Evolutionary conservation across 306 rosid genomes (phyloP), one percentile per base, ranked within the genome.

Genomic region (Hippophae tibetana): DNA sequence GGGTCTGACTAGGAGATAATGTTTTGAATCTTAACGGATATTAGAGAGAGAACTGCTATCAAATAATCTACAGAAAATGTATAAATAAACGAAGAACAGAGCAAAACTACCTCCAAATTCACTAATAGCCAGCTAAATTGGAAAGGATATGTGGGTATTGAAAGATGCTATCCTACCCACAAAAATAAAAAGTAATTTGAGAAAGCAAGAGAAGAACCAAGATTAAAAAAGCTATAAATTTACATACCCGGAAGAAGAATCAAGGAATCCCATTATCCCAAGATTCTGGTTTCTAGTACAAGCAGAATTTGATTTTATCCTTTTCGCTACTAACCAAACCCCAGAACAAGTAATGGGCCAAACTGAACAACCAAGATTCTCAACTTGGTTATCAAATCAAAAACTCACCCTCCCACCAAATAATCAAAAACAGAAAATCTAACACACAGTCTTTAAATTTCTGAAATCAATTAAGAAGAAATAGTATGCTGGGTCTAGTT

Each of bases 121-220:
- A 42, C 73, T 53, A 61, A 43, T 74, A 61, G 44, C 56, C 67
- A 56, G 54, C 2, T 60, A 25, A 73, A 58, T 50, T 66, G 65
- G 52, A 58, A 63, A 57, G 71, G 69, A 58, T 67, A 54, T 38
- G 66, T 38, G 66, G 60, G 72, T 56, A 53, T 56, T 65, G 59
- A 50, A 65, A 79, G 97, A 82, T 79, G 95, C 85, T 76, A 70
- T 67, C 93, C 76, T 81, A 92, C 85, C 94, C 88, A 80, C 73
- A 69, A 70, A 61, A 76, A 76, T 75, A 59, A 74, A 71, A 72
- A 67, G 75, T 62, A 69, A 78, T 5, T 64, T 75, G 69, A 74
- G 82, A 81, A 67, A 69, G 76, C 63, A 68, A 49, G 70, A 49
- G 67, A 72, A 54, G 52, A 60, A 58, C 64, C 56, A 60, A 72